These are phyloP conservation scores for Chaetomium fimeti DNA, from an alignment of 495 filamentous ascomycete species.

Conservation along the genomic window DNA sequence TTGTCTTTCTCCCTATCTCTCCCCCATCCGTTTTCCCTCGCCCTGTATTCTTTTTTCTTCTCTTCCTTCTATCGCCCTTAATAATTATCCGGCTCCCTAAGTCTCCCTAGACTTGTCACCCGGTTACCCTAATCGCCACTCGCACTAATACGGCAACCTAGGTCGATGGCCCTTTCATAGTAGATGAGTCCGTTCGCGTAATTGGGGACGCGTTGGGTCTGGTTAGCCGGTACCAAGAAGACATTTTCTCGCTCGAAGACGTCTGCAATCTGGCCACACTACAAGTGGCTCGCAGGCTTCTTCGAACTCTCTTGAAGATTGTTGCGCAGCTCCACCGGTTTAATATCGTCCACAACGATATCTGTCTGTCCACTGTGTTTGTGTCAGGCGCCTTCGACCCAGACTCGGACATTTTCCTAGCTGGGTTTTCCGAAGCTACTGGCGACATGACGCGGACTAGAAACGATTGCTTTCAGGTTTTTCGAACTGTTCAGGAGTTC, in stretches of 20 bases:
- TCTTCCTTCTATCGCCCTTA: neutral
- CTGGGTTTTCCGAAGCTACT: neutral
- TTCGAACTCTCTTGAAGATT: neutral
- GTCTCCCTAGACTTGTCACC: neutral
- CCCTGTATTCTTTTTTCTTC: too few species aligned
- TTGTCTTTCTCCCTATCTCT: neutral
- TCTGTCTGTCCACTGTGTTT: neutral
- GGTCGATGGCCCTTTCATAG: neutral
- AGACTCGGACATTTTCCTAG: neutral
- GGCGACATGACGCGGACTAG: neutral
- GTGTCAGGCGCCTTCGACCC: neutral
- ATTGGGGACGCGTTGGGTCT: neutral
- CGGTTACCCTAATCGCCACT: too few species aligned
- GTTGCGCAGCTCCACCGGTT: constrained; percentile 2
- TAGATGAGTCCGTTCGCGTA: neutral
- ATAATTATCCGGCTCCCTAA: too few species aligned
- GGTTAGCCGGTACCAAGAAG: neutral
- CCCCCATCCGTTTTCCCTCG: neutral
- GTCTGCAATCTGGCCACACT: neutral
- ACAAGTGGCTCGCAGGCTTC: neutral
- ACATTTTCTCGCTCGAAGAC: neutral
- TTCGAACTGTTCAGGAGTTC: neutral
- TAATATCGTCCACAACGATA: constrained; percentile 1
- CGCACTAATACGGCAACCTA: neutral
- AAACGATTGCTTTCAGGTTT: neutral